Base-by-base conservation (phyloP, 2,329 filamentous ascomycete species). In the Alternaria sp. region DNA sequence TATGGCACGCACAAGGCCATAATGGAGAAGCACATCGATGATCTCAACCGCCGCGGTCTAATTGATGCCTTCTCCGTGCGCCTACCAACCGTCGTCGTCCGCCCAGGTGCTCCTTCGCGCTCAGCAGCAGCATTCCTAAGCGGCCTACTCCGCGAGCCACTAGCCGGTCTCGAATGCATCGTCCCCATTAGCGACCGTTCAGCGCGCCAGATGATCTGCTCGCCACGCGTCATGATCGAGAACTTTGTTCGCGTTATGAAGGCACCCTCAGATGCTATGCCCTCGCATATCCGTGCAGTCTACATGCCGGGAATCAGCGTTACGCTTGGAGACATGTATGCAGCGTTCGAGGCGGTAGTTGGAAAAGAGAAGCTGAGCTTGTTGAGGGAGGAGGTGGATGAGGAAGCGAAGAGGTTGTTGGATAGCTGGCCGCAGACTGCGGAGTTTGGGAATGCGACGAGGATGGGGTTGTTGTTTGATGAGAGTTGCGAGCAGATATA, bases 1-100 rank as follows among this genome's bases (percentile, higher is more conserved):
- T 89, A 89, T 73, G 87, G 87, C 41, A 82, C 86, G 6, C 85
- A 88, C 75, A 89, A 89, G 76, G 78, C 88, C 62, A 82, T 88
- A 66, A 85, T 83, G 64, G 87, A 89, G 78, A 80, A 84, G 0
- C 80, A 88, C 11, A 75, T 89, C 70, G 89, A 89, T 76, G 87
- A 89, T 68, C 85, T 87, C 75, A 85, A 86, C 57, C 82, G 87
- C 25, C 82, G 84, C 61, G 84, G 85, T 1, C 85, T 84, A 65
- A 82, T 89, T 63, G 84, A 86, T 51, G 87, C 83, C 6, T 85
- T 87, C 59, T 81, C 81, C 6, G 80, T 87, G 60, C 85, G 87
- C 0, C 87, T 89, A 64, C 87, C 87, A 0, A 88, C 87, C 1
- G 84, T 89, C 46, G 83, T 84, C 1, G 86, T 89, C 15, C 83